Base-by-base conservation (phyloP, 495 filamentous ascomycete species). In the Penicillium manginii region DNA sequence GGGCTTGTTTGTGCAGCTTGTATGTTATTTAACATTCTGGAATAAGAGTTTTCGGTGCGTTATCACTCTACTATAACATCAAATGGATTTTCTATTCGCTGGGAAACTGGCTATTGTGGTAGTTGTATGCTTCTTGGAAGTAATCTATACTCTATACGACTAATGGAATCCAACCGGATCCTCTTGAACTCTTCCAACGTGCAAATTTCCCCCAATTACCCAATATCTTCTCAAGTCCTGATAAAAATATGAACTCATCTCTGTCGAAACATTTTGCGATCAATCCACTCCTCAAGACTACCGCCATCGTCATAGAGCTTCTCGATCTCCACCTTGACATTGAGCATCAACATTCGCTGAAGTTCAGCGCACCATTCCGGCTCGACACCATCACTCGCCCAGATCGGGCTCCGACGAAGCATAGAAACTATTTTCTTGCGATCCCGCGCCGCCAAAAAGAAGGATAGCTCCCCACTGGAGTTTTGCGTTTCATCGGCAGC, bases 261-360 rank as follows among this genome's bases (percentile, higher is more conserved):
- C 45, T 70, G 65, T 17, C 67, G 65, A 54, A 68, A 68, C 66
- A 81, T 73, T 49, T 64, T 67, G 11, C 57, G 66, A 57, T 90
- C 81, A 52, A 94, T 74, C 90, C 91, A 93, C 1, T 65, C 54
- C 15, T 83, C 82, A 35, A 94, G 67, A 14, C 86, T 82, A 7
- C 73, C 77, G 0, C 81, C 80, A 23, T 73, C 69, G 18, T 84
- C 77, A 57, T 91, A 91, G 52, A 97, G 76, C 9, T 89, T 79
- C 74, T 98, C 91, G 58, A 94, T 93, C 73, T 98, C 94, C 2
- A 88, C 91, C 69, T 98, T 98, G 51, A 91, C 58, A 63, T 90
- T 89, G 51, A 96, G 66, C 77, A 96, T 84, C 47, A 98, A 69
- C 92, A 98, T 97, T 4, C 81, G 71, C 73, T 96, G 93, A 61